Base-by-base conservation (phyloP, 768 basidiomycete genomes). In the Rhodosporidiobolus sp. region DNA sequence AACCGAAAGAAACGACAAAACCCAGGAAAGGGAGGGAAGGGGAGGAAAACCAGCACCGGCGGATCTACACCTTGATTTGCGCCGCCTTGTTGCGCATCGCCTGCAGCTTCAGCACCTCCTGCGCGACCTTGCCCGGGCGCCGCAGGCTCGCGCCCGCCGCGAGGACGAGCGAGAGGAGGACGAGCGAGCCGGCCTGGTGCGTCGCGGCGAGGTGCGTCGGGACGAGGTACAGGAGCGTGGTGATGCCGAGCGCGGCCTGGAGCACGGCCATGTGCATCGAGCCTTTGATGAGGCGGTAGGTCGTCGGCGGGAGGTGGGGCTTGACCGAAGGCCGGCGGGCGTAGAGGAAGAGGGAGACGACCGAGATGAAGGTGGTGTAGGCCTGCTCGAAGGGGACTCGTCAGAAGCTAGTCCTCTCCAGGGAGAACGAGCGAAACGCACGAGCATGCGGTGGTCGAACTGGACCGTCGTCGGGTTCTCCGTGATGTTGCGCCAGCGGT, bases 401-500 rank as follows among this genome's bases (percentile, higher is more conserved):
- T 6, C 2, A 3, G 16, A 50, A 14, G n/a, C n/a, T n/a, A n/a
- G n/a, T n/a, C n/a, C n/a, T n/a, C n/a, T n/a, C n/a, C 10, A 34
- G 19, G 20, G 49, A 46, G 35, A 3, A 28, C 45, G 26, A 22
- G 59, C n/a, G 38, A 45, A 20, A 60, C 61, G 49, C 56, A 90
- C 94, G 62, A 99, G 86, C 60, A 94, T 83, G 30, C 96, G 89
- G 81, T 99, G 96, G 79, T 99, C 88, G 78, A 98, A 98, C 80
- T 99, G 96, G 14, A 94, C 94, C 0, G 95, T 96, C 16, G 91
- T 94, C 14, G 96, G 96, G 79, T 99, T 99, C 83, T 99, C 96
- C 73, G 96, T 88, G 62, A 98, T 83, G 80, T 97, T 98, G 70
- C 96, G 85, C 89, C 90, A 94, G n/a, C 86, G 79, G 78, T 96